Conservation (phyloP, 2,329 filamentous ascomycete genomes). For the Tolypocladium tropicale region DNA sequence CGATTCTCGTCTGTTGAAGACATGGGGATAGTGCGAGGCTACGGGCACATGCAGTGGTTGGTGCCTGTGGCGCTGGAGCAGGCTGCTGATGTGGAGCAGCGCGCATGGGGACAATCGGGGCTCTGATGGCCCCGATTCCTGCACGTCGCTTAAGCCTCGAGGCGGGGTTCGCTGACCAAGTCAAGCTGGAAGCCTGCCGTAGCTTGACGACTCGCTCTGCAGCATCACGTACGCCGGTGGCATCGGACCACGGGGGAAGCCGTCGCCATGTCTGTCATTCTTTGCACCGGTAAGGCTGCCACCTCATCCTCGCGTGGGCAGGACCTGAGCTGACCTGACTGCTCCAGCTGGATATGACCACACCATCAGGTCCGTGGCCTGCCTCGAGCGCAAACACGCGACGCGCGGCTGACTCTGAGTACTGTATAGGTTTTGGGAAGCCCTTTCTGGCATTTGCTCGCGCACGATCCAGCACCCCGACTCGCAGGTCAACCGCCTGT, state of each 20-base stretch:
- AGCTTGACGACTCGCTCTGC: neutral
- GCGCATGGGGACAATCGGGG: neutral
- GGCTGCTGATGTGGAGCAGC: too few species aligned
- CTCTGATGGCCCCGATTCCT: neutral
- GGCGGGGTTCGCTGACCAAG: neutral
- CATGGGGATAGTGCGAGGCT: too few species aligned
- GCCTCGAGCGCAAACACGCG: slow-evolving; percentile 1
- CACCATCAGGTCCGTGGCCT: slow-evolving; percentile 42
- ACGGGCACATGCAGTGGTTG: too few species aligned
- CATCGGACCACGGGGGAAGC: neutral
- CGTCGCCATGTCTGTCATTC: slow-evolving; percentile 47
- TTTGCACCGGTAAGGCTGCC: slow-evolving; percentile 45
- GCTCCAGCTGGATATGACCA: slow-evolving; percentile 49
- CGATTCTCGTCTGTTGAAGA: too few species aligned
- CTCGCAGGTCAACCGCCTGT: slow-evolving; percentile 95
- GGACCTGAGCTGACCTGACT: slow-evolving; percentile 10
- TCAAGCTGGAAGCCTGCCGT: too few species aligned
- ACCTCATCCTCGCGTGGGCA: neutral
- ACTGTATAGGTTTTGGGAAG: slow-evolving; percentile 91
- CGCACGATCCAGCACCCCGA: slow-evolving; percentile 97
- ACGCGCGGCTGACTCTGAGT: slow-evolving; percentile 6
- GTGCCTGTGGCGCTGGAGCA: too few species aligned
- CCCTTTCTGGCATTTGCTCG: slow-evolving; percentile 92
- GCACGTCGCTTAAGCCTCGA: neutral
- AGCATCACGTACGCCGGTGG: neutral